Percentiles rank a stretch among this genome's conserved stretches.
These are phyloP conservation scores for Teratosphaeriaceae sp. DNA, from an alignment of 2,329 filamentous ascomycete species.

Conservation along the genomic window DNA sequence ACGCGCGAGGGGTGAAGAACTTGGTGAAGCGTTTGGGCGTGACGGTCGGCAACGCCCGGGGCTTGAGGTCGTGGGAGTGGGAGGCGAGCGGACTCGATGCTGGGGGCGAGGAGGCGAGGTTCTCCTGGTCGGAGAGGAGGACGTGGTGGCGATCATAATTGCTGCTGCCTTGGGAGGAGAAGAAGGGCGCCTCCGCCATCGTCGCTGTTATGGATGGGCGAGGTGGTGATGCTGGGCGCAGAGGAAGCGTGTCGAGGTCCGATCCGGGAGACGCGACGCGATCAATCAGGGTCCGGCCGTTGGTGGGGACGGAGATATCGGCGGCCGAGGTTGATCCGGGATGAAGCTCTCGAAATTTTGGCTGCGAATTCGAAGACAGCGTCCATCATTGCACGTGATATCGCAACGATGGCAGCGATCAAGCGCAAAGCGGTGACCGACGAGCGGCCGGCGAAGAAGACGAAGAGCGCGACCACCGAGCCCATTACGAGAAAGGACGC, in stretches of 20 bases:
- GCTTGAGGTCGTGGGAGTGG: constrained; percentile 29
- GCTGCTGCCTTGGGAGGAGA: constrained; percentile 29
- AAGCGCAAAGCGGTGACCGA: constrained; percentile 41
- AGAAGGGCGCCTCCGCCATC: constrained; percentile 24
- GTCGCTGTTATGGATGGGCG: background rate
- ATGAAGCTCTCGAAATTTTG: background rate
- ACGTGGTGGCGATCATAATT: constrained; percentile 24
- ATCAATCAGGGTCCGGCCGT: background rate
- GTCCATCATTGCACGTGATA: background rate
- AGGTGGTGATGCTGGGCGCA: no score
- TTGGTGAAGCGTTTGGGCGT: constrained; percentile 46
- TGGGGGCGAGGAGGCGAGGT: constrained; percentile 24
- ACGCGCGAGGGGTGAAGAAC: constrained; percentile 44
- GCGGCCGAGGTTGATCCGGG: no score
- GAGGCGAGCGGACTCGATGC: constrained; percentile 8
- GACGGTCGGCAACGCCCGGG: constrained; percentile 42
- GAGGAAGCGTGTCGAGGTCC: background rate
- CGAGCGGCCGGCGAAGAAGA: constrained; percentile 30
- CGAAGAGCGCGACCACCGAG: constrained; percentile 22
- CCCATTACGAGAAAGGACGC: constrained; percentile 1
- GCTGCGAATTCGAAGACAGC: no score
- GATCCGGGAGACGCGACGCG: background rate
- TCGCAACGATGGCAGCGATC: constrained; percentile 34
- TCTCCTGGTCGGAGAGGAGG: constrained; percentile 24
- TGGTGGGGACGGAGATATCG: no score